Conservation (phyloP, 257 asterid genomes). For the Scutellaria minor region DNA sequence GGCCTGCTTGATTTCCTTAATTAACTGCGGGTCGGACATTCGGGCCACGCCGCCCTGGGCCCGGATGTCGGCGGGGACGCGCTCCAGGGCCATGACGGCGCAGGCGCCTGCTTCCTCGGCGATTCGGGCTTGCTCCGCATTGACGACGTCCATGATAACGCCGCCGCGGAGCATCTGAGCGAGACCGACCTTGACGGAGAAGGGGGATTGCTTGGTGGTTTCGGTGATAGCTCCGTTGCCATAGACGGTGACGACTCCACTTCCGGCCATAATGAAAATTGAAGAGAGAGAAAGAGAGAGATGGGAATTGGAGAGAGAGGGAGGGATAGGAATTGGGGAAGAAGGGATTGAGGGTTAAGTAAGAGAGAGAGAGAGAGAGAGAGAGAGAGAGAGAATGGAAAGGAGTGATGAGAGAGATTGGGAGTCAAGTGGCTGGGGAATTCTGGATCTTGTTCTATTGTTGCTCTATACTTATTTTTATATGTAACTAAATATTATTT, state of each 20-base stretch:
- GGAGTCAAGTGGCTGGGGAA: slow-evolving; percentile 37
- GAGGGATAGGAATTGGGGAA: slow-evolving; percentile 30
- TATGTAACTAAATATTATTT: not conserved
- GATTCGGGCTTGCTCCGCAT: slow-evolving; percentile 88
- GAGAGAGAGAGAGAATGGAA: not conserved
- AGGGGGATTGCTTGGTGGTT: slow-evolving; percentile 78
- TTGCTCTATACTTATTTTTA: slow-evolving; percentile 13
- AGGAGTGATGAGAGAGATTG: slow-evolving; percentile 11
- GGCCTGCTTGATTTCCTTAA: slow-evolving; percentile 85
- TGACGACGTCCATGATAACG: slow-evolving; percentile 93
- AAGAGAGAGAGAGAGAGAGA: not conserved
- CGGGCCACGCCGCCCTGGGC: slow-evolving; percentile 96
- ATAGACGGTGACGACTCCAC: slow-evolving; percentile 88
- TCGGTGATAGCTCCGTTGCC: slow-evolving; percentile 92
- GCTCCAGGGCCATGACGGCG: slow-evolving; percentile 95
- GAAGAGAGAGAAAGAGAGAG: slow-evolving; percentile 1
- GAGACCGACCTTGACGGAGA: slow-evolving; percentile 89
- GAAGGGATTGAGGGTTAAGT: slow-evolving; percentile 39
- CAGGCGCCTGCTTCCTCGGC: slow-evolving; percentile 97
- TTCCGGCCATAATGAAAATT: slow-evolving; percentile 62
- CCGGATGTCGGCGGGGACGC: slow-evolving; percentile 92
- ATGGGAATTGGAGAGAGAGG: slow-evolving; percentile 12
- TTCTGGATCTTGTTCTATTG: not conserved
- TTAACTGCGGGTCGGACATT: slow-evolving; percentile 87
- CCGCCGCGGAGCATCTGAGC: slow-evolving; percentile 99